Evolutionary conservation across 345 rosid species (phyloP), one percentile per base, ranked within the genome.

Genomic region (Pistacia integerrima): DNA sequence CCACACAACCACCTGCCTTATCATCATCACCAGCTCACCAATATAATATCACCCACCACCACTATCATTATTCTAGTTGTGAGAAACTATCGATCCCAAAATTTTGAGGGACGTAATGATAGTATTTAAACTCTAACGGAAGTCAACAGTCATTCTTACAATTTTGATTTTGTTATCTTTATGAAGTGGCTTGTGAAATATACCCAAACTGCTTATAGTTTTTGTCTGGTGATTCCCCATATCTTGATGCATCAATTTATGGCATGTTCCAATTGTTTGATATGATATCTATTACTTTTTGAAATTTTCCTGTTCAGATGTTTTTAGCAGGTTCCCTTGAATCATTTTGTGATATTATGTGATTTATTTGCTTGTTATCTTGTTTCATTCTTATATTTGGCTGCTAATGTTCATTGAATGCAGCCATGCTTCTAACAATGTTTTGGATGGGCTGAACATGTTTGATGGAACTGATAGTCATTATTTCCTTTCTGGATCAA

Each of bases 401-500:
- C 77, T 3, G 8, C 62, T 59, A 28, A 17, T 70, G 18, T 81
- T 72, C 41, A 66, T 63, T 74, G 52, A 62, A 67, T 77, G 76
- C 90, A 93, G 98, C 85, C 99, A 95, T 86, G 88, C 97, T 73
- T 95, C 99, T 59, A 96, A 92, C 76, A 93, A 93, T 73, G 88
- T 90, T 17, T 84, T 95, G 85, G 99, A 95, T 85, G 99, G 99
- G 67, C 83, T 93, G 85, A 88, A 95, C 86, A 90, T 93, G 98
- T 95, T 95, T 79, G 98, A 95, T 83, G 98, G 99, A 76, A 93
- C 99, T 38, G 99, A 93, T 84, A 61, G 87, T 82, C 98, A 93
- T 48, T 93, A 95, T 79, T 93, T 93, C 84, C 94, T 93, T 87
- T 84, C 94, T 64, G 99, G 99, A 55, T 72, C 92, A 1, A 88